Evolutionary conservation across 192 early-diverging fungal species (phyloP), one percentile per base, ranked within the genome.

Genomic region (Coemansia guatemalensis): DNA sequence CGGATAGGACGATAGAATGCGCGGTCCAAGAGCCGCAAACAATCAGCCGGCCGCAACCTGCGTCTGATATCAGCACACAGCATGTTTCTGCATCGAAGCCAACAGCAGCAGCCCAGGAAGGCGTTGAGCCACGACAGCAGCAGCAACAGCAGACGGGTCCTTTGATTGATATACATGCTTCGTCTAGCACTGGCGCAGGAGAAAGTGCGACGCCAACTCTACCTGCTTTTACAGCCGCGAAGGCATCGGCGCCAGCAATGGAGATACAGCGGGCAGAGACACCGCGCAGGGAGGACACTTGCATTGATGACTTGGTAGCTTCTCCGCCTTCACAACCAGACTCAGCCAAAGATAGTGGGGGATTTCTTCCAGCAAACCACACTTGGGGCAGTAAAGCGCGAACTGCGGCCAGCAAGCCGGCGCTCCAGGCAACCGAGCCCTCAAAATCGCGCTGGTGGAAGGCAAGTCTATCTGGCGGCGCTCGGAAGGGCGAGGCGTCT

Each of bases 391-490:
- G 60, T 39, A 56, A 25, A 25, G 32, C 23, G 20, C 69, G 63
- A 24, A 17, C 24, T 12, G 23, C 54, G 32, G 50, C 60, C 22
- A 56, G 29, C 27, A 30, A 33, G 25, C 9, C 73, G 1, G 62
- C 27, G 12, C 53, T 48, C 1, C 30, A 18, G 4, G 44, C 51
- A 20, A 30, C 65, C 8, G 62, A 63, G 26, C 57, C 54, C 17
- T 54, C 70, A 41, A 47, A 64, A 22, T 49, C 74, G 12, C 69
- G 62, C 18, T 78, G 75, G 75, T 78, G 75, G 75, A 78, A 78
- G 50, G 75, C 69, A 0, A 78, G 65, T 5, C 49, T 78, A 4
- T 68, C 75, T 25, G 57, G 52, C 0, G 58, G 61, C 32, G 14
- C 52, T 18, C 61, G 33, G 1, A 50, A 53, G 18, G 52, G 24